Evolutionary conservation across 306 rosid genomes (phyloP), one percentile per base, ranked within the genome.

Genomic region (Vachellia collinsii): DNA sequence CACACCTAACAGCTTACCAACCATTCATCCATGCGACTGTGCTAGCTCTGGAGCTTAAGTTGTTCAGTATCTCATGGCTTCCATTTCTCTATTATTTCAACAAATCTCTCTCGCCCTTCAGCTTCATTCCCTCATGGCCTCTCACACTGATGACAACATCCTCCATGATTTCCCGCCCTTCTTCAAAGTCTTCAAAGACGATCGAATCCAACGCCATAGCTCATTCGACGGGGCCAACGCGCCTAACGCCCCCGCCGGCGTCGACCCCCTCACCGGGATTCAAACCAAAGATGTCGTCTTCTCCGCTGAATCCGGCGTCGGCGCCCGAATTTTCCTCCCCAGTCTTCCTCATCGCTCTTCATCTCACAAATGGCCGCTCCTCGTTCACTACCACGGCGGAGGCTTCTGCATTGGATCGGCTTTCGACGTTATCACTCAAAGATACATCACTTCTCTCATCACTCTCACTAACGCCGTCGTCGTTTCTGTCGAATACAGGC

Each of bases 321-420:
- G 73, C 3, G 83, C 77, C 29, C 39, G 83, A 37, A 59, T 83
- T 23, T 78, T 78, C 64, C 25, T 74, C 43, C 86, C 86, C 14
- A 74, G 16, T 3, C 50, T 63, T 48, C 29, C 75, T 0, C 48
- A 22, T 58, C 66, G 11, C 66, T 20, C 65, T 23, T 25, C 38
- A 11, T 11, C 66, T 1, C 83, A 50, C 39, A 79, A 74, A 38
- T 44, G 78, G 44, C 88, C 88, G 43, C 79, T 82, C 14, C 43
- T 85, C 54, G 58, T 82, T 65, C 72, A 82, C 77, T 82, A 74
- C 81, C 86, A 79, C 43, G 86, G 86, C 3, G 81, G 85, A 11
- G 77, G 83, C 44, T 85, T 81, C 88, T 81, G 83, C 75, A 41
- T 59, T 5, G 77, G 77, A 23, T 81, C 88, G 6, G 79, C 88